These are phyloP conservation scores for Selaginella moellendorffii DNA, from an alignment of 75 land plant species.

Conservation along the genomic window DNA sequence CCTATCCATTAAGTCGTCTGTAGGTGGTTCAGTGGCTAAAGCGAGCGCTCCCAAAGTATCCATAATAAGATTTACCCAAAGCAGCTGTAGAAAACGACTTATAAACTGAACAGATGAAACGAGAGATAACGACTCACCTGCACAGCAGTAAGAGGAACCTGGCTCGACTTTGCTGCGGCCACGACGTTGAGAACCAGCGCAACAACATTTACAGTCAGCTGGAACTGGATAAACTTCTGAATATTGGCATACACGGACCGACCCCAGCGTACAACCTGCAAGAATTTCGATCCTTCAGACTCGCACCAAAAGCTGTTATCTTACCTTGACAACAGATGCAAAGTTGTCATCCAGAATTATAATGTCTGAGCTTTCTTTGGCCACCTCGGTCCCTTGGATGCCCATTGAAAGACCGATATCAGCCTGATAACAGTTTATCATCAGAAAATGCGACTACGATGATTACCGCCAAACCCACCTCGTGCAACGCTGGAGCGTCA, in stretches of 20 bases:
- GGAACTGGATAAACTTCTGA: conserved; percentile 88
- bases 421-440: conserved; percentile 12
- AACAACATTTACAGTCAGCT: conserved; percentile 80
- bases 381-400: conserved; percentile 39
- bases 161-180: conserved; percentile 54
- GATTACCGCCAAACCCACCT: conserved; percentile 11
- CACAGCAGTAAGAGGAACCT: conserved; percentile 74
- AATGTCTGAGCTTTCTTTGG: conserved; percentile 68
- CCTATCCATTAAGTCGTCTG: conserved; percentile 51
- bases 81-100: conserved; percentile 47
- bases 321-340: conserved; percentile 53
- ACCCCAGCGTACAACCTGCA: conserved; percentile 58
- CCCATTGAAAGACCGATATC: conserved; percentile 31
- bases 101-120: too few relatives aligned
- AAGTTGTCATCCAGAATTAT: conserved; percentile 82
- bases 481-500: conserved; percentile 57
- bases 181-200: conserved; percentile 65
- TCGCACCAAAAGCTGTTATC: background rate
- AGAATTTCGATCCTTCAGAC: background rate
- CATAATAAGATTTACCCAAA: conserved; percentile 94
- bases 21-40: conserved; percentile 72
- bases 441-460: background rate
- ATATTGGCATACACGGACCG: conserved; percentile 78
- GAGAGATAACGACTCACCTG: too few relatives aligned
- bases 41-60: conserved; percentile 85